Evolutionary conservation across 306 rosid genomes (phyloP), one percentile per base, ranked within the genome.

Genomic region (Gleditsia sinensis): DNA sequence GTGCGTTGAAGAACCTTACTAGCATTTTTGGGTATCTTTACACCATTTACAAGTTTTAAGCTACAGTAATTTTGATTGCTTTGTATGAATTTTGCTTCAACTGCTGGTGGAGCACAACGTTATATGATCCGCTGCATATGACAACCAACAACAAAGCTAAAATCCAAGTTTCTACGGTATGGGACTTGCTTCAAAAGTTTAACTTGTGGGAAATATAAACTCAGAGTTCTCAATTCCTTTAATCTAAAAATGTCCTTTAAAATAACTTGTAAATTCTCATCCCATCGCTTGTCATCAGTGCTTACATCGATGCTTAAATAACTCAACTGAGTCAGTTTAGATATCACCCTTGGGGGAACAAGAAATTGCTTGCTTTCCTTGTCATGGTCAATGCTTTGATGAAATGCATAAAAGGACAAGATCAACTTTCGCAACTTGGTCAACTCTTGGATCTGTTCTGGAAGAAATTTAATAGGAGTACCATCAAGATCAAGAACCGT

Each of bases 1-100:
- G 14, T 28, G 0, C 1, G 19, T 50, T 10, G 0, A 17, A 63
- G 51, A 21, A 63, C 8, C 16, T 5, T 17, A 3, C 9, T 16
- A n/a, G 63, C 16, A 0, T 74, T 54, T 1, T 7, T 1, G 1
- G 53, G 48, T 2, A 74, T 3, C 0, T 0, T 1, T 37, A 8
- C 27, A 46, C 78, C 78, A 36, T 62, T 33, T 20, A 74, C 36
- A 9, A 48, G 49, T 25, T 11, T 48, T 2, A 74, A 33, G 40
- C 78, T 61, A 14, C 39, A 6, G n/a, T n/a, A n/a, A n/a, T n/a
- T n/a, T n/a, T n/a, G n/a, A 6, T 49, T 5, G 10, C 12, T 14
- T 33, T 14, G 40, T 13, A 49, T 24, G 9, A 74, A 50, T 17
- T 23, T 24, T 32, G 16, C 24, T 30, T 64, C 57, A 53, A 40